Percentiles rank a stretch among this genome's conserved stretches.
phyloP scores from a whole-genome alignment of 2,329 filamentous ascomycete species.

The Stemphylium beticola region DNA sequence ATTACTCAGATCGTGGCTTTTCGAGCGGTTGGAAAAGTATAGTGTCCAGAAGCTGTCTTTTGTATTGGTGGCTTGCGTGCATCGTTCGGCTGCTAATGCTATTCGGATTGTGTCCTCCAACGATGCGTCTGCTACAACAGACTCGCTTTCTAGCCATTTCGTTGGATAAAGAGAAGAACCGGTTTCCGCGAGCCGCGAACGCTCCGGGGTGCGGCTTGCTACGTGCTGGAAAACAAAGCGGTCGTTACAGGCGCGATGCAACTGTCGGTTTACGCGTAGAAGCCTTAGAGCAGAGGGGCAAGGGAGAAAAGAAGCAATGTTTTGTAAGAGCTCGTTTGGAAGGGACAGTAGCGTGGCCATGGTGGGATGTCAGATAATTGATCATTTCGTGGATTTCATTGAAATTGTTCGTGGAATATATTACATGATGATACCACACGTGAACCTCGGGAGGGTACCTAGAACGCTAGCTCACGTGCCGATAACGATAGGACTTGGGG shows the following conservation, averaged over 20 bases:
- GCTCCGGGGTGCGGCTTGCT: constrained; percentile 8
- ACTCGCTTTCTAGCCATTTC: constrained; percentile 17
- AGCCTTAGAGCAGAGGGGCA: constrained; percentile 25
- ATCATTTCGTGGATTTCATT: not conserved
- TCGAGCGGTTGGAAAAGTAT: not conserved
- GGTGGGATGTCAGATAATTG: not conserved
- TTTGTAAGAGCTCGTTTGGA: constrained; percentile 29
- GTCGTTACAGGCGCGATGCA: constrained; percentile 23
- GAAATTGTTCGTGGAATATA: not conserved
- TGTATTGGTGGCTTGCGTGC: not conserved
- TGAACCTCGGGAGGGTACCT: too few relatives aligned
- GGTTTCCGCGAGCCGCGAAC: not conserved
- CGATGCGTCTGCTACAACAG: constrained; percentile 6
- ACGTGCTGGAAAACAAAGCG: constrained; percentile 25
- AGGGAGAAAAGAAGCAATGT: constrained; percentile 23
- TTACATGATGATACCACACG: not conserved
- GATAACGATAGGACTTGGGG: not conserved
- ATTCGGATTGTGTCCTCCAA: constrained; percentile 17
- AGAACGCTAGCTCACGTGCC: constrained; percentile 1
- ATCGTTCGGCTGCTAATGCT: constrained; percentile 24
- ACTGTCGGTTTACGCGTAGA: constrained; percentile 16
- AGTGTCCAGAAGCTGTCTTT: constrained; percentile 1
- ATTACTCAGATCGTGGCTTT: constrained; percentile 12
- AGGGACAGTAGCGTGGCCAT: constrained; percentile 10
- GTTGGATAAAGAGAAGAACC: not conserved